Base-by-base conservation (phyloP, 2,329 filamentous ascomycete genomes). In the Trichoderma sp. region DNA sequence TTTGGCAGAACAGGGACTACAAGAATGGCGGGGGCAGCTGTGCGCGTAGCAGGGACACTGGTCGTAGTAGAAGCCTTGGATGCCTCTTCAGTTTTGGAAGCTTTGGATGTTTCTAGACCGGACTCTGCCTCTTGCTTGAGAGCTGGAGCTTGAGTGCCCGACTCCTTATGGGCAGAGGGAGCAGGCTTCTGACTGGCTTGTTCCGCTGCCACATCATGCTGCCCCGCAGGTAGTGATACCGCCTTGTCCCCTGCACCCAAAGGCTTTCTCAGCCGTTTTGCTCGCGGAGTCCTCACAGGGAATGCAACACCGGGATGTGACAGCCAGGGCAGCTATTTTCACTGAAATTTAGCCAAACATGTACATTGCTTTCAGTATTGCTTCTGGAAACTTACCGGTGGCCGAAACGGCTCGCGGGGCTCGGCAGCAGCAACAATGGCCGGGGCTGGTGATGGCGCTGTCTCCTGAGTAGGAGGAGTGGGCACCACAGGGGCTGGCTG, bases 311-410 rank as follows among this genome's bases (percentile, higher is more conserved):
- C 83, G 4, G 85, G 84, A 37, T 77, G 78, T 0, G 87, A 88
- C 30, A 83, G 74, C 87, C 87, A 90, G 11, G 88, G 88, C 11
- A 90, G 78, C 86, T 89, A 16, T 43, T 43, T 24, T 69, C 55
- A 73, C 68, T 24, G 51, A 34, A 18, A 18, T 4, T 59, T 13
- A 28, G 37, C 51, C 49, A 66, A 34, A 30, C 26, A 39, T 7
- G 14, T 37, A 28, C 30, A 11, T 49, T 32, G 8, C 26, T 28
- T 32, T 11, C 13, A 51, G 21, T 4, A 21, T 37, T 26, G 14
- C n/a, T 39, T 39, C 32, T 5, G 18, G 30, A 28, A 55, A 82
- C 85, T 82, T 80, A 88, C 86, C 30, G 85, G 85, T 75, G 83
- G 78, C 69, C 78, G 80, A 71, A 86, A 88, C 5, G 79, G 75